Percentiles rank a stretch among this genome's conserved stretches.
Evolutionary conservation across 2,329 filamentous ascomycete species (phyloP).

Genomic region (Pseudocercospora musae): DNA sequence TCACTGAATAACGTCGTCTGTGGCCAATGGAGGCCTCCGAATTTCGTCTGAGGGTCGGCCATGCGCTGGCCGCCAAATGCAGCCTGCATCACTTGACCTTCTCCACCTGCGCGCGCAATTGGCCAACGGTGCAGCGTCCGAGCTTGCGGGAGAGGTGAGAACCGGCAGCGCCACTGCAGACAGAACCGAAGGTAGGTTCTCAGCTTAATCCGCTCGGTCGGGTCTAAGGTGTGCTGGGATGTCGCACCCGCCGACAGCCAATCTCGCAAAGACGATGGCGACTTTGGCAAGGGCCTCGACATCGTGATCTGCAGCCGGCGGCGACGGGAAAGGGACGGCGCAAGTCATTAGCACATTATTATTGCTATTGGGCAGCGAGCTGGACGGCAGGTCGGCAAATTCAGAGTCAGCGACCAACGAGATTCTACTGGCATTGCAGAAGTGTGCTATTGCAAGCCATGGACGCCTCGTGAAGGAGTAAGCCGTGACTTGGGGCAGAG

Average conservation of each 20-base stretch:
- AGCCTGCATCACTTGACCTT: not conserved
- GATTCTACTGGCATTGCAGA: no score
- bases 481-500: not conserved
- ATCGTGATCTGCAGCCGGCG: conserved; percentile 5
- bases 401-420: no score
- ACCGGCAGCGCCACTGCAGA: not conserved
- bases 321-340: conserved; percentile 2
- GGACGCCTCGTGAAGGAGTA: not conserved
- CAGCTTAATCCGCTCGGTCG: not conserved
- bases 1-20: not conserved
- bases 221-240: not conserved
- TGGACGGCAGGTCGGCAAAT: not conserved
- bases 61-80: not conserved
- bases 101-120: not conserved
- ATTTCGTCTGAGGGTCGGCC: not conserved
- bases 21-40: not conserved
- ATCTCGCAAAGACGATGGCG: conserved; percentile 2
- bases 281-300: conserved; percentile 1
- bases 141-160: not conserved
- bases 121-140: not conserved
- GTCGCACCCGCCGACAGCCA: not conserved
- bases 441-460: not conserved
- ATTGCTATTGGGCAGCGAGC: conserved; percentile 1
- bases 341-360: conserved; percentile 3
- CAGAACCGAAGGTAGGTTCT: conserved; percentile 1